Evolutionary conservation across 2,329 filamentous ascomycete genomes (phyloP), one percentile per base, ranked within the genome.

Genomic region (Xylariales sp.): DNA sequence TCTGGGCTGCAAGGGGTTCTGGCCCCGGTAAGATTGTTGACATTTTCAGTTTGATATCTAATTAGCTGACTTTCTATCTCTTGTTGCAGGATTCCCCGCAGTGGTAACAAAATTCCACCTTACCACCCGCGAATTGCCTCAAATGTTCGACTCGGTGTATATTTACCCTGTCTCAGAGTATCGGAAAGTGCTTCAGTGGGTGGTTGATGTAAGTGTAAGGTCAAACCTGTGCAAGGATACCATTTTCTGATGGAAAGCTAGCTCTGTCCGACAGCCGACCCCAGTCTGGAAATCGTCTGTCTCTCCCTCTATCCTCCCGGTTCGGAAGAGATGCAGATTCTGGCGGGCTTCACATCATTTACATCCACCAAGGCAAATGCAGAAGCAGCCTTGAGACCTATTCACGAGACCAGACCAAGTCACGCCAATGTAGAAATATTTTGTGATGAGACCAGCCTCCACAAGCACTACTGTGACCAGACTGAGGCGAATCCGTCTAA

Each of bases 91-190:
- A 15, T 77, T 77, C 40, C 73, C 74, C 2, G 74, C 63, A 2
- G 56, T 78, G 6, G 65, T 76, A 4, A 74, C 70, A 2, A 58
- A 60, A 12, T 77, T 74, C 45, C 60, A 77, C 44, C 59, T 78
- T 4, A 51, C 58, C 15, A 63, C 67, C 5, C 41, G 57, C 4
- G 57, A 61, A 4, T 38, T 52, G 14, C 45, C 49, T 10, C 43
- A 53, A 31, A 53, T 63, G 51, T 60, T 51, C 31, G 57, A 61
- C 31, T 60, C 50, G 8, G 48, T 60, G 3, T 77, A 73, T 47
- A 52, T 71, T 18, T 76, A 68, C 41, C 63, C 68, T 1, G 58
- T 63, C n/a, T 55, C 60, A 4, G 52, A 65, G 25, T 76, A 70
- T 44, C 56, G 55, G 12, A 57, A 56, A 15, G 70, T 67, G 1